Base-by-base conservation (phyloP, 176 grass and related monocot genomes). In the Puccinellia tenuiflora region DNA sequence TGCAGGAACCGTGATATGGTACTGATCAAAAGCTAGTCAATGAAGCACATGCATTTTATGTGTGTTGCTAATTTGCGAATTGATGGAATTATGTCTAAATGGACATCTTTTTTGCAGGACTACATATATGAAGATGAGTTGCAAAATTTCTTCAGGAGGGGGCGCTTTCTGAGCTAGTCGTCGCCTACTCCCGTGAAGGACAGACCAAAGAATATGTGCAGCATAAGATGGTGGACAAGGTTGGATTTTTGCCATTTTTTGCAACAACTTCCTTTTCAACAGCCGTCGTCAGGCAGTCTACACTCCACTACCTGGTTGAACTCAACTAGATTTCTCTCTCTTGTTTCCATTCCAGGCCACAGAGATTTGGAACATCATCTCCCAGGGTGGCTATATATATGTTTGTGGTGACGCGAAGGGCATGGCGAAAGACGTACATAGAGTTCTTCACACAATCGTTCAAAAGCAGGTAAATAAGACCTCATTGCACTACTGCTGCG, bases 341-440 rank as follows among this genome's bases (percentile, higher is more conserved):
- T 8, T 89, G 30, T 75, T 84, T 60, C 61, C 86, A 97, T 84
- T 60, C 61, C 86, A 98, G 95, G 92, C 90, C 16, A 37, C 86
- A 42, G 88, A 95, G 26, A 89, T 98, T 83, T 95, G 95, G 95
- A 88, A 81, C 53, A 78, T 86, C 47, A 61, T 93, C 57, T 95
- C 95, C 1, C 80, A 85, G 31, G 92, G 92, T 56, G 95, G 95
- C 47, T 95, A 95, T 77, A 64, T 98, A 30, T 98, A 98, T 77
- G 95, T 98, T 10, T 98, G 95, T 63, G 95, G 95, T 55, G 95
- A 98, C 80, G 95, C 95, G 13, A 98, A 98, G 81, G 92, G 95
- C 38, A 98, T 98, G 92, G 95, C 95, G 31, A 91, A 87, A 85
- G 95, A 98, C 53, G 95, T 98, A 60, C 92, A 98, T 78, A 88